Evolutionary conservation across 768 basidiomycete species (phyloP).

Genomic region (Lactarius evosmus): DNA sequence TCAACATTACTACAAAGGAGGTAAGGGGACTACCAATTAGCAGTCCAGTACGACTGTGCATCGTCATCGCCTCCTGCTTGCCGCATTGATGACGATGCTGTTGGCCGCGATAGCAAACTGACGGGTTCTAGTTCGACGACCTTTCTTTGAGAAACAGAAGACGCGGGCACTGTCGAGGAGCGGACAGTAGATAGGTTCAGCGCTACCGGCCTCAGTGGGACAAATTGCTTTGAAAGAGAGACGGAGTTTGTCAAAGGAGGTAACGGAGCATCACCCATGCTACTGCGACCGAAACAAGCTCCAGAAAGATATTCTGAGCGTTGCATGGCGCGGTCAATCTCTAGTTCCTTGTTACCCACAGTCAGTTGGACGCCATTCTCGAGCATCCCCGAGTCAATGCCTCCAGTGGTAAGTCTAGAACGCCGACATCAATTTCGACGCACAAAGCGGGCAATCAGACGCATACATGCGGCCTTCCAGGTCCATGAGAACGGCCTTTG

Average conservation of each 20-base stretch:
- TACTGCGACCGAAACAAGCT: constrained; percentile 52
- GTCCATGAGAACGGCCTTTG: constrained; percentile 52
- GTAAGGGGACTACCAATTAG: constrained; percentile 52
- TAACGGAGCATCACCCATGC: constrained; percentile 25
- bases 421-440: constrained; percentile 2
- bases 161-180: constrained; percentile 26
- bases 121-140: constrained; percentile 43
- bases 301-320: constrained; percentile 60
- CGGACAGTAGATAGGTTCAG: constrained; percentile 33
- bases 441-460: not conserved
- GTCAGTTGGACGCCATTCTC: constrained; percentile 39
- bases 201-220: constrained; percentile 32
- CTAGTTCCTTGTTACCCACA: constrained; percentile 57
- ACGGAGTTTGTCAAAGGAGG: constrained; percentile 32
- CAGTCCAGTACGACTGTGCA: constrained; percentile 55
- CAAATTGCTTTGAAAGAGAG: constrained; percentile 34
- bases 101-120: constrained; percentile 20
- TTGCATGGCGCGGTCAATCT: constrained; percentile 58
- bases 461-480: constrained; percentile 63
- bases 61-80: constrained; percentile 20
- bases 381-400: constrained; percentile 39
- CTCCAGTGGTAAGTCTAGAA: constrained; percentile 52
- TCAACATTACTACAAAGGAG: constrained; percentile 9
- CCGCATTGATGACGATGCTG: constrained; percentile 14
- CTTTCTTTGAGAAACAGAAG: constrained; percentile 31